phyloP scores from a whole-genome alignment of 2,329 filamentous ascomycete genomes.

The Phaeosphaeriaceae sp. region DNA sequence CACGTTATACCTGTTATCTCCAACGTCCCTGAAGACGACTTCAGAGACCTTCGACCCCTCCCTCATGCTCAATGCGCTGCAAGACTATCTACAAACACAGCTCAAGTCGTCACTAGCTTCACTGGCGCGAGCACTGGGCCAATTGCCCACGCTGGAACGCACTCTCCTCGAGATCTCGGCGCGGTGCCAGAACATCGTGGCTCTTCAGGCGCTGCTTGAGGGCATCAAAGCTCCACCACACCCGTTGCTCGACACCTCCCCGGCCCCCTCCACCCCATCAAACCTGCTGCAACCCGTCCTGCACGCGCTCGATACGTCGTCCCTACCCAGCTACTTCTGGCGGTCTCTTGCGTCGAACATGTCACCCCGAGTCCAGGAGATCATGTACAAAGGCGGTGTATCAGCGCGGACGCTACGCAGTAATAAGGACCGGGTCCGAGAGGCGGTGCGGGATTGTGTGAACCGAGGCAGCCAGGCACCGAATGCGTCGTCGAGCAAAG shows the following conservation, averaged over 20 bases:
- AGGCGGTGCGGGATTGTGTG: conserved; percentile 84
- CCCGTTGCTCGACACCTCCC: conserved; percentile 62
- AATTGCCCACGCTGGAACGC: conserved; percentile 82
- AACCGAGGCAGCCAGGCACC: conserved; percentile 77
- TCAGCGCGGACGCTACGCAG: conserved; percentile 80
- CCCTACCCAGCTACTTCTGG: conserved; percentile 92
- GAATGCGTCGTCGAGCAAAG: conserved; percentile 57
- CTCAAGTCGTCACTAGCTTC: conserved; percentile 80
- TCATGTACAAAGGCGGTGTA: conserved; percentile 81
- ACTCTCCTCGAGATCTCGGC: conserved; percentile 82
- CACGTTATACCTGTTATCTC: conserved; percentile 83
- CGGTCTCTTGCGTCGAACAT: conserved; percentile 82
- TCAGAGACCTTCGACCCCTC: conserved; percentile 67
- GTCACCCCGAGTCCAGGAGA: conserved; percentile 80
- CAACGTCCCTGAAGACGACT: conserved; percentile 62
- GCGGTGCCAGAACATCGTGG: conserved; percentile 90
- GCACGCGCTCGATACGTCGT: conserved; percentile 82
- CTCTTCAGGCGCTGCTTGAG: conserved; percentile 79
- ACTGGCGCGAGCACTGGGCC: conserved; percentile 77
- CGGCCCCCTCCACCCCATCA: conserved; percentile 9
- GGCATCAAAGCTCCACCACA: conserved; percentile 73
- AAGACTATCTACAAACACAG: conserved; percentile 81
- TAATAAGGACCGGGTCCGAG: conserved; percentile 76
- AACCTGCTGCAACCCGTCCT: conserved; percentile 78
- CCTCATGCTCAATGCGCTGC: conserved; percentile 77